Base-by-base conservation (phyloP, 2,329 filamentous ascomycete species). In the Bisporella sp. region DNA sequence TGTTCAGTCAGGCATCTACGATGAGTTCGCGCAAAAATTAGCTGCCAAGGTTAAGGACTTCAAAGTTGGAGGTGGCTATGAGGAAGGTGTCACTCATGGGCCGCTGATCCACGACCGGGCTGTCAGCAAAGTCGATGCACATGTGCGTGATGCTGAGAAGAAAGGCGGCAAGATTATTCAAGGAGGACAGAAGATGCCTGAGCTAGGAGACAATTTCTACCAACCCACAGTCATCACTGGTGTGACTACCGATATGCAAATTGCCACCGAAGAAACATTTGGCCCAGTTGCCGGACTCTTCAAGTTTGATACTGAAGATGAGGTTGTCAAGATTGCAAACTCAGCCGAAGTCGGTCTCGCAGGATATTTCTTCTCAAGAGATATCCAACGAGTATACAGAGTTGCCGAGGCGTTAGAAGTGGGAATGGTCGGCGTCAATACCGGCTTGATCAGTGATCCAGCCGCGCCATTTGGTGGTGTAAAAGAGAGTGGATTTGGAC, bases 261-360 rank as follows among this genome's bases (percentile, higher is more conserved):
- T 97, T 59, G 84, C 88, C 4, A 74, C 74, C 1, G 92, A 97
- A 69, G 93, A 99, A 74, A 99, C 92, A 0, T 99, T 99, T 66
- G 93, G 93, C 0, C 93, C 93, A 3, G 87, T 97, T 0, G 92
- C 91, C 0, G 92, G 87, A 0, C 70, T 97, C 11, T 96, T 96
- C 74, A 78, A 83, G 45, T 99, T 97, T 65, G 79, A 88, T 44
- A 89, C 85, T 0, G 93, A 97, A 70, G 84, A 86, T 48, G 91
- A 97, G 62, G 93, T 96, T 5, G 82, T 97, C 31, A 75, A 79
- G 55, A 71, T 92, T 57, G 92, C 93, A 4, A 99, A 99, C 69
- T 69, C 73, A 41, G 76, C 88, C 1, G 84, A 92, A 47, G 91
- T 97, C 37, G 93, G 93, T 1, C 76, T 99, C 35, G 93, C 92